A percentile compares a stretch with the other conserved stretches of the same genome.
Evolutionary conservation across 225 moss, liverwort and hornwort genomes (phyloP).

Genomic region (Marchantia paleacea): DNA sequence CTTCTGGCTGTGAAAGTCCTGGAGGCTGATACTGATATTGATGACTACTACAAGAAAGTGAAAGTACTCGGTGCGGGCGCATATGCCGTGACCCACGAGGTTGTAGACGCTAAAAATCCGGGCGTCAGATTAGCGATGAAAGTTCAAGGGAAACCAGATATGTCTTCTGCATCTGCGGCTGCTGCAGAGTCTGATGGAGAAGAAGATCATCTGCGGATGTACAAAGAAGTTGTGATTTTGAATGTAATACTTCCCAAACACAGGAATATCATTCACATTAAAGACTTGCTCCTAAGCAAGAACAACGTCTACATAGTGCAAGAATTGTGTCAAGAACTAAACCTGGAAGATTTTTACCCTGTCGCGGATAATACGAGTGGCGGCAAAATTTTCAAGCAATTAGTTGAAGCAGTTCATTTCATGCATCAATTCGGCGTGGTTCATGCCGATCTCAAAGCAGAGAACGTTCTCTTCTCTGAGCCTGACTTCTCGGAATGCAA

Average conservation of each 20-base stretch:
- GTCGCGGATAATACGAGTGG: not conserved
- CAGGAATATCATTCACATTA: not conserved
- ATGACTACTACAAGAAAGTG: too few species aligned
- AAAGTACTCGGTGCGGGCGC: not conserved
- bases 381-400: not conserved
- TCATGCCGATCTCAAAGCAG: not conserved
- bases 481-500: not conserved
- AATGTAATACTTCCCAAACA: slow-evolving; percentile 12
- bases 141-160: not conserved
- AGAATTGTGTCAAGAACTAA: not conserved
- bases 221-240: not conserved
- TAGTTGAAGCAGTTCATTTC: not conserved
- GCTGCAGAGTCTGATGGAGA: not conserved
- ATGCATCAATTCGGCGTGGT: slow-evolving; percentile 4
- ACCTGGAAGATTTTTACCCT: not conserved
- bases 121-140: not conserved
- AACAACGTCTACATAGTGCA: not conserved
- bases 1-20: not conserved
- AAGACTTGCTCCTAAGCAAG: not conserved
- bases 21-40: not conserved
- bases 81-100: not conserved
- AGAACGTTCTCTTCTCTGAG: slow-evolving; percentile 5
- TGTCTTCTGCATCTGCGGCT: not conserved
- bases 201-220: not conserved
- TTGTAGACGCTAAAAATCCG: not conserved